Conservation (phyloP, 2,329 filamentous ascomycete genomes). For the Magnaporthiopsis incrustans region DNA sequence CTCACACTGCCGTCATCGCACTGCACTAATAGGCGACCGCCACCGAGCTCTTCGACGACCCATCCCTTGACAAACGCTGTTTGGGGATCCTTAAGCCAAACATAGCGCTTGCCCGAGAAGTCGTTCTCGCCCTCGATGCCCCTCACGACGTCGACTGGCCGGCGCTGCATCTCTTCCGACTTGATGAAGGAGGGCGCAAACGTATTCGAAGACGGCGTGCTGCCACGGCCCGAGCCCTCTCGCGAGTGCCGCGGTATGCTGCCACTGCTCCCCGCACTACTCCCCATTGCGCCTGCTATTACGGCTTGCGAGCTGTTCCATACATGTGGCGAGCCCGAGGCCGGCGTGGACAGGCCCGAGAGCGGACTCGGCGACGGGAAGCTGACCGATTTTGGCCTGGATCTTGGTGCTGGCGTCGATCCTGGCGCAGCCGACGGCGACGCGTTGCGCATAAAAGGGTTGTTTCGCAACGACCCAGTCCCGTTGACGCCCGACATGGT, state of each 20-base stretch:
- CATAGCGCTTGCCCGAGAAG: slow-evolving; percentile 96
- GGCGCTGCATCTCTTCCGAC: slow-evolving; percentile 60
- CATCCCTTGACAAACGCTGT: slow-evolving; percentile 87
- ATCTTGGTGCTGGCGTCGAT: slow-evolving; percentile 31
- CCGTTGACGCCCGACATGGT: slow-evolving; percentile 5
- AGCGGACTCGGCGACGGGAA: slow-evolving; percentile 43
- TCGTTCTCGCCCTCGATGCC: slow-evolving; percentile 96
- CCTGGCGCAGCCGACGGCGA: slow-evolving; percentile 54
- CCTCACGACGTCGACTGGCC: slow-evolving; percentile 44
- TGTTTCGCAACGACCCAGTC: slow-evolving; percentile 51
- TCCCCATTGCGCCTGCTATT: slow-evolving; percentile 29
- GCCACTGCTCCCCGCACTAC: slow-evolving; percentile 12
- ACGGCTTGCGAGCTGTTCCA: slow-evolving; percentile 53
- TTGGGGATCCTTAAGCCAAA: slow-evolving; percentile 87
- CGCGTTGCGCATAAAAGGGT: slow-evolving; percentile 65
- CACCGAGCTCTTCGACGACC: slow-evolving; percentile 73
- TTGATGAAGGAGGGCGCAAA: slow-evolving; percentile 97
- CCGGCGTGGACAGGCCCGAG: slow-evolving; percentile 20
- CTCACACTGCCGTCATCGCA: slow-evolving; percentile 85
- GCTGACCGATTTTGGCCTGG: slow-evolving; percentile 68
- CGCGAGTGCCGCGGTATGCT: slow-evolving; percentile 31
- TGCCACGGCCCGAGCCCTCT: slow-evolving; percentile 49
- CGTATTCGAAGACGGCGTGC: slow-evolving; percentile 61
- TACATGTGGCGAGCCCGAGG: slow-evolving; percentile 40
- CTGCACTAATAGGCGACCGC: slow-evolving; percentile 70